Conservation (phyloP, 1,284 basidiomycete species). For the Chiua sp. region DNA sequence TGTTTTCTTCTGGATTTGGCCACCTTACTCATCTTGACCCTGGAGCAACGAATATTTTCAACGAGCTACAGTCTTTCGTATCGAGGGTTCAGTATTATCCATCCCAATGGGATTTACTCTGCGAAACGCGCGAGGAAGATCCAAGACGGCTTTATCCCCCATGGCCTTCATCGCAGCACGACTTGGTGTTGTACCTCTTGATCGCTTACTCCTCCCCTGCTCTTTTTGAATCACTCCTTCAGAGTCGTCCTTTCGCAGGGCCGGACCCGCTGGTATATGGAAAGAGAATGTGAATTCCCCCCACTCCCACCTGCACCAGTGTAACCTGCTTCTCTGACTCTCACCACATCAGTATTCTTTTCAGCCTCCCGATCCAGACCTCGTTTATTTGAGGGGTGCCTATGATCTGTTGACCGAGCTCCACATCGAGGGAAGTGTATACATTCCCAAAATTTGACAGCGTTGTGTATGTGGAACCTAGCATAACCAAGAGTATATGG, state of each 20-base stretch:
- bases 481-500: too few species aligned
- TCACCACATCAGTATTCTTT: too few species aligned
- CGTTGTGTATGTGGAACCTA: too few species aligned
- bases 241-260: background rate
- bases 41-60: background rate
- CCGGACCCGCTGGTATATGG: background rate
- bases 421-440: too few species aligned
- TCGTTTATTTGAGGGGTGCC: too few species aligned
- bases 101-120: background rate
- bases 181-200: background rate
- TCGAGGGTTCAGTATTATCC: background rate
- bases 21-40: conserved; percentile 4
- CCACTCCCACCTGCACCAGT: background rate
- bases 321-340: too few species aligned
- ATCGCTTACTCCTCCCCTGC: background rate
- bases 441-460: too few species aligned
- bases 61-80: background rate
- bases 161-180: background rate
- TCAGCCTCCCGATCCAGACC: too few species aligned
- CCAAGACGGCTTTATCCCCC: background rate
- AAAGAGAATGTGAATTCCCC: conserved; percentile 16
- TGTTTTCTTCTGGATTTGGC: conserved; percentile 1
- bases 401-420: too few species aligned
- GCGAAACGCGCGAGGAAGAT: background rate
- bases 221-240: background rate